These are phyloP conservation scores for Talaromyces thailandensis DNA, from an alignment of 495 filamentous ascomycete species.

Conservation along the genomic window DNA sequence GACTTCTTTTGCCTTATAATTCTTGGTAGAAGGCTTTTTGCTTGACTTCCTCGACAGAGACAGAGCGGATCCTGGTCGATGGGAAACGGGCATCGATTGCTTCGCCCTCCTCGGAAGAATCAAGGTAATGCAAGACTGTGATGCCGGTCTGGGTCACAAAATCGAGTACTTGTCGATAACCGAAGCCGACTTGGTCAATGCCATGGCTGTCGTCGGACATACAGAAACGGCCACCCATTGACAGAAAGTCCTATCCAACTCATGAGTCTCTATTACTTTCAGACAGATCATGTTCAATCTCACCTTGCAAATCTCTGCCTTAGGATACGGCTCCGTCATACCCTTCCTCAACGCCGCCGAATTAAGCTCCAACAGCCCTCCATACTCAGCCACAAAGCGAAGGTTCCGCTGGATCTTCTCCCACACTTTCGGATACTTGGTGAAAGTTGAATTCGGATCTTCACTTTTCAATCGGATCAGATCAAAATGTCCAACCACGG, in stretches of 20 bases:
- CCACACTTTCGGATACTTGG: conserved; percentile 56
- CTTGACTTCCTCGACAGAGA: conserved; percentile 18
- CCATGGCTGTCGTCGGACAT: conserved; percentile 90
- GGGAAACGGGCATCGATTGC: conserved; percentile 33
- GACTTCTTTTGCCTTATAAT: not conserved
- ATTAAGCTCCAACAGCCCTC: conserved; percentile 83
- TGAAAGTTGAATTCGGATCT: conserved; percentile 51
- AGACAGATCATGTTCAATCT: conserved; percentile 15
- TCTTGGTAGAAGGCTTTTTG: conserved; percentile 13
- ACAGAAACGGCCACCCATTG: conserved; percentile 69
- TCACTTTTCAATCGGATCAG: conserved; percentile 73
- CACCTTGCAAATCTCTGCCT: conserved; percentile 67
- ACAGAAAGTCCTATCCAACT: conserved; percentile 43
- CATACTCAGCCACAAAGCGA: conserved; percentile 56
- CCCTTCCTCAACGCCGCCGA: conserved; percentile 81
- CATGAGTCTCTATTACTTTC: not conserved
- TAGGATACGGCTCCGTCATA: conserved; percentile 82
- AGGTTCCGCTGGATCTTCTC: conserved; percentile 64
- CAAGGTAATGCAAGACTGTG: conserved; percentile 29
- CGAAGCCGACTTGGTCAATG: conserved; percentile 66
- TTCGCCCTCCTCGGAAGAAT: conserved; percentile 14
- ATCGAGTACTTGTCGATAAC: conserved; percentile 51
- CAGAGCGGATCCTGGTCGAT: conserved; percentile 19
- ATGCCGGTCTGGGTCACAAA: conserved; percentile 47
- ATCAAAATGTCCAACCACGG: conserved; percentile 89